A percentile compares a stretch with the other conserved stretches of the same genome.
These are phyloP conservation scores for Wickerhamomyces rabaulensis DNA, from an alignment of 805 yeast genomes.

Conservation along the genomic window DNA sequence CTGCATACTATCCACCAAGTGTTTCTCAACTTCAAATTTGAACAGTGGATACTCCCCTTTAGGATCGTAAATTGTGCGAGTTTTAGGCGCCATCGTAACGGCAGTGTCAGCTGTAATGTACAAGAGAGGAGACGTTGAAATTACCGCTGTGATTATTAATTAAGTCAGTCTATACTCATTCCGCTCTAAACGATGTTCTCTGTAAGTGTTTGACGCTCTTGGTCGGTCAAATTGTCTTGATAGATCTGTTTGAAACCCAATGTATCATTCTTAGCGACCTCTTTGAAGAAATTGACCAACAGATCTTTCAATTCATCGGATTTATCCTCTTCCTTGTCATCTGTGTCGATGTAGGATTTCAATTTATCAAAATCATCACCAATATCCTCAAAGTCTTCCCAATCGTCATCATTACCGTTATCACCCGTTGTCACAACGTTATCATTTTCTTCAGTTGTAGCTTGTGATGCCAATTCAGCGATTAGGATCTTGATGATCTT, in stretches of 20 bases:
- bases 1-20: no score
- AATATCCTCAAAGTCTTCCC: constrained; percentile 74
- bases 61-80: no score
- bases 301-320: constrained; percentile 29
- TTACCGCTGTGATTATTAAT: no score
- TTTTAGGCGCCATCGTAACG: no score
- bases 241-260: constrained; percentile 49
- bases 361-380: constrained; percentile 62
- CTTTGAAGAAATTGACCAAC: constrained; percentile 48
- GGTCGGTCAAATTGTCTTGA: constrained; percentile 37
- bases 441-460: constrained; percentile 34
- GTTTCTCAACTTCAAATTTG: no score
- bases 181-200: constrained; percentile 36
- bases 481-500: constrained; percentile 71
- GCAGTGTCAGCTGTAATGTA: no score
- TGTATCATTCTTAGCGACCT: constrained; percentile 43
- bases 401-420: constrained; percentile 54
- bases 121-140: no score
- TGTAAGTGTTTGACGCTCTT: constrained; percentile 48
- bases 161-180: background rate
- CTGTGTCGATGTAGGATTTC: constrained; percentile 47
- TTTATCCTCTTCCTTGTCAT: constrained; percentile 15
- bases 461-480: constrained; percentile 65
- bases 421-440: constrained; percentile 49
- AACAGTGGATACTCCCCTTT: no score